Conservation (phyloP, 805 yeast genomes). For the Metschnikowia amazonensis region DNA sequence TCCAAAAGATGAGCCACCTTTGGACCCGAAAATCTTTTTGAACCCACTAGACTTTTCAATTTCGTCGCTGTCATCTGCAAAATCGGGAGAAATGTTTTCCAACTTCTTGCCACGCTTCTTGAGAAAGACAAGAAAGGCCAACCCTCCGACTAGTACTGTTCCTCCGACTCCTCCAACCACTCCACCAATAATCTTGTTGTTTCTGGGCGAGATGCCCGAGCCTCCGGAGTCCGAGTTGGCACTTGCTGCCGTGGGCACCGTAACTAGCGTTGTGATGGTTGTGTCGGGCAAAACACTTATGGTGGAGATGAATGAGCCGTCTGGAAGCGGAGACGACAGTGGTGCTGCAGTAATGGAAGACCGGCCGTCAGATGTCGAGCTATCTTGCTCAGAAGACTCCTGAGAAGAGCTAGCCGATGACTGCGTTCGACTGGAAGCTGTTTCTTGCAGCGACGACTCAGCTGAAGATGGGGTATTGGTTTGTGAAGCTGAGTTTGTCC, state of each 20-base stretch:
- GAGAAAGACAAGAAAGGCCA: slow-evolving; percentile 35
- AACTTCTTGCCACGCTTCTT: slow-evolving; percentile 28
- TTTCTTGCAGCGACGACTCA: slow-evolving; percentile 1
- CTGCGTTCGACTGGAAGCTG: slow-evolving; percentile 3
- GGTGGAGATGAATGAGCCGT: slow-evolving; percentile 17
- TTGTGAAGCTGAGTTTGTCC: slow-evolving; percentile 10
- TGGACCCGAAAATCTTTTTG: slow-evolving; percentile 30
- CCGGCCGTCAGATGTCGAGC: neutral
- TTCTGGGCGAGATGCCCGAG: slow-evolving; percentile 8
- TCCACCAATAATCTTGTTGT: slow-evolving; percentile 40
- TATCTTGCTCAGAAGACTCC: neutral
- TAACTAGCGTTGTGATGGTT: slow-evolving; percentile 38
- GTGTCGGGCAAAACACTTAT: slow-evolving; percentile 26
- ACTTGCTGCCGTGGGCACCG: slow-evolving; percentile 34
- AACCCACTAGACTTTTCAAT: slow-evolving; percentile 23
- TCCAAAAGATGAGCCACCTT: slow-evolving; percentile 14
- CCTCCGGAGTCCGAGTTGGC: slow-evolving; percentile 9
- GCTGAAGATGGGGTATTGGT: slow-evolving; percentile 11
- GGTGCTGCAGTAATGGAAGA: slow-evolving; percentile 9
- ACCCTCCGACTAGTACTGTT: slow-evolving; percentile 35
- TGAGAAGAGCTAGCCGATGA: slow-evolving; percentile 5
- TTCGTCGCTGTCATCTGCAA: slow-evolving; percentile 30
- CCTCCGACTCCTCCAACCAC: slow-evolving; percentile 48
- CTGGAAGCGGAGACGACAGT: slow-evolving; percentile 4
- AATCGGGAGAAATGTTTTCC: slow-evolving; percentile 43